A percentile compares a stretch with the other conserved stretches of the same genome.
These are phyloP conservation scores for Aureobasidium sp. DNA, from an alignment of 2,329 filamentous ascomycete species.

Conservation along the genomic window DNA sequence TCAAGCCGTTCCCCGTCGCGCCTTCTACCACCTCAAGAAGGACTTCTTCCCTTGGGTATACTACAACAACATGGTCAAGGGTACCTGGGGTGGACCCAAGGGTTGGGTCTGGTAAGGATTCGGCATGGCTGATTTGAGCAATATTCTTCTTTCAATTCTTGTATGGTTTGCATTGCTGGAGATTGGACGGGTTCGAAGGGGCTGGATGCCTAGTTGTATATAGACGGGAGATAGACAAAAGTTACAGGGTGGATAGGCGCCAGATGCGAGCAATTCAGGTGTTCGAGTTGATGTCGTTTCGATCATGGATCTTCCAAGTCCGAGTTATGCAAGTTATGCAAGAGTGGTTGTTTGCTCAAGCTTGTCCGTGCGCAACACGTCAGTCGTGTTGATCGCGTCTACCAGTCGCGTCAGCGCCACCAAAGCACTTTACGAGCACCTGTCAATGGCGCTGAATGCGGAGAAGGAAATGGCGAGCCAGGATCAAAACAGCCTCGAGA, in stretches of 20 bases:
- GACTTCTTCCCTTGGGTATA: slow-evolving; percentile 62
- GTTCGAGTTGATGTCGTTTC: background rate
- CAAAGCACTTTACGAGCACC: background rate
- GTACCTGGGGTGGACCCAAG: slow-evolving; percentile 52
- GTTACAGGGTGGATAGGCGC: background rate
- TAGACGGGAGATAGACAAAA: background rate
- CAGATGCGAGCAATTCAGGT: background rate
- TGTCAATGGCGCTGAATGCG: background rate
- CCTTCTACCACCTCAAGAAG: slow-evolving; percentile 56
- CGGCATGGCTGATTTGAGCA: no score
- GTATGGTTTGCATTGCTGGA: background rate
- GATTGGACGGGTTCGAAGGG: background rate
- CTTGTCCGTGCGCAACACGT: background rate
- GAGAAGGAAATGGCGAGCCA: slow-evolving; percentile 9
- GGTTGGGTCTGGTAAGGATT: slow-evolving; percentile 32
- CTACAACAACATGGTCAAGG: slow-evolving; percentile 50
- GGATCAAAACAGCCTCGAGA: slow-evolving; percentile 15
- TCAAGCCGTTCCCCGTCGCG: slow-evolving; percentile 45
- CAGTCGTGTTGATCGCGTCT: background rate
- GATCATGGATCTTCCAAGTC: background rate
- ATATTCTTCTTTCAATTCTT: background rate
- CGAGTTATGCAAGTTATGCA: no score
- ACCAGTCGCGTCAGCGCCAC: background rate
- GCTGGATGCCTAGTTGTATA: background rate
- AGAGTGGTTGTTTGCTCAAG: background rate